Evolutionary conservation across 805 yeast species (phyloP).

Genomic region (Saccharomycopsis amapae): DNA sequence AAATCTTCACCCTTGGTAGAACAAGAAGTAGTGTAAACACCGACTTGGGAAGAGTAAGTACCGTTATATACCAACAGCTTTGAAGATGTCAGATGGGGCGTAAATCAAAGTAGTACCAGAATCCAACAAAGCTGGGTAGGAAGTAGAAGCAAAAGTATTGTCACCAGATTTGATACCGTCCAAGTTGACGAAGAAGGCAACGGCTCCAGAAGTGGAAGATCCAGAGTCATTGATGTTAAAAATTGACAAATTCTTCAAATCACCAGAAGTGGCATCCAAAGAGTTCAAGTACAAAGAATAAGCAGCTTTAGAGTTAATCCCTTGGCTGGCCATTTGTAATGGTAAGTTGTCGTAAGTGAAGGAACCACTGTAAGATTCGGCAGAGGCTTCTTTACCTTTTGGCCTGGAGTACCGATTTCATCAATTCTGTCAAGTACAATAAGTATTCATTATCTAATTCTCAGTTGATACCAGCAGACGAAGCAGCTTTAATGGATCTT

Average conservation of each 20-base stretch:
- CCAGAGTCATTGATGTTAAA: conserved; percentile 18
- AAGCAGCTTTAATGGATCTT: too few species aligned
- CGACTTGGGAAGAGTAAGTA: conserved; percentile 34
- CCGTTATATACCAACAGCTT: conserved; percentile 23
- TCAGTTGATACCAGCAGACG: conserved; percentile 24
- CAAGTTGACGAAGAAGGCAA: conserved; percentile 19
- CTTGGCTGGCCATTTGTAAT: conserved; percentile 31
- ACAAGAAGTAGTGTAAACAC: conserved; percentile 16
- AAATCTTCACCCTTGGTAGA: conserved; percentile 15
- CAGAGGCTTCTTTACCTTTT: conserved; percentile 60
- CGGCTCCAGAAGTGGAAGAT: conserved; percentile 9
- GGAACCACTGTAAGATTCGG: conserved; percentile 20
- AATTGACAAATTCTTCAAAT: conserved; percentile 29
- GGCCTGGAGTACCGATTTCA: conserved; percentile 40
- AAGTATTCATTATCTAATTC: conserved; percentile 33
- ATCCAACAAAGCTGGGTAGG: conserved; percentile 36
- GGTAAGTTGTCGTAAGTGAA: conserved; percentile 28
- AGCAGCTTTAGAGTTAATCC: conserved; percentile 34
- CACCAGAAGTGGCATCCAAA: conserved; percentile 28
- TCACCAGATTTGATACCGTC: conserved; percentile 25
- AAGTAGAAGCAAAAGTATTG: conserved; percentile 21
- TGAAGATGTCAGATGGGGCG: conserved; percentile 33
- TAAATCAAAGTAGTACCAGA: conserved; percentile 41
- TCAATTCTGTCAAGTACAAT: conserved; percentile 41
- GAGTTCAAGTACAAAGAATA: conserved; percentile 43